Evolutionary conservation across 1,284 basidiomycete genomes (phyloP).

Genomic region (Cystobasidium pallidum): DNA sequence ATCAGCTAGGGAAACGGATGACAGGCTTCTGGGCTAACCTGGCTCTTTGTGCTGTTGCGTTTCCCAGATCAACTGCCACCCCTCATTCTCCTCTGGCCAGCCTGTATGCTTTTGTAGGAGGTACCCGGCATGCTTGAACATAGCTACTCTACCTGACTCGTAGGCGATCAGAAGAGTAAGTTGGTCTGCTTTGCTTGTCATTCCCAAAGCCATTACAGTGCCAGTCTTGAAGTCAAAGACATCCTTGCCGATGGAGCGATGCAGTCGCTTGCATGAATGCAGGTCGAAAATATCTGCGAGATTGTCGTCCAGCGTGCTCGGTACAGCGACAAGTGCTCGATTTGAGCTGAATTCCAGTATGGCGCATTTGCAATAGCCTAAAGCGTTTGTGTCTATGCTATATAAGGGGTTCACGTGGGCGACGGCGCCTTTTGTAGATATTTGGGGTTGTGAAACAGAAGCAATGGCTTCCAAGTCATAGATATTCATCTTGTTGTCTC

Average conservation of each 20-base stretch:
- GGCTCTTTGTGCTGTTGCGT: constrained; percentile 51
- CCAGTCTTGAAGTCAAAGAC: constrained; percentile 48
- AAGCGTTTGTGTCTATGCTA: constrained; percentile 49
- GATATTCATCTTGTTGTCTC: constrained; percentile 49
- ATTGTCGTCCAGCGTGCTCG: constrained; percentile 51
- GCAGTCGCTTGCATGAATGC: constrained; percentile 43
- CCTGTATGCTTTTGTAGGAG: background rate
- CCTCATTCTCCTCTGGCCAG: constrained; percentile 44
- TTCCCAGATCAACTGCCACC: constrained; percentile 48
- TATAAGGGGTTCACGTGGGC: constrained; percentile 25
- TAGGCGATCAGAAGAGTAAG: constrained; percentile 49
- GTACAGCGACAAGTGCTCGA: constrained; percentile 48
- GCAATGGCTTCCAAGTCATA: constrained; percentile 21
- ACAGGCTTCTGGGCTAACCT: constrained; percentile 38
- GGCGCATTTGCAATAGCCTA: constrained; percentile 50
- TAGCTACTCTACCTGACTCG: constrained; percentile 50
- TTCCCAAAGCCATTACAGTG: constrained; percentile 49
- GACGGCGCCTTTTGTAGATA: background rate
- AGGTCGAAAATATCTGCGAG: constrained; percentile 52
- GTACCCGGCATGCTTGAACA: constrained; percentile 31
- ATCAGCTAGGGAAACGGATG: background rate
- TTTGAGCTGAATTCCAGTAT: constrained; percentile 27
- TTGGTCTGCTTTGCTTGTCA: constrained; percentile 21
- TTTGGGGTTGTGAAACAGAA: constrained; percentile 1
- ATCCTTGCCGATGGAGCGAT: constrained; percentile 48